phyloP scores from a whole-genome alignment of 139 green algal genomes.

The Chlamydomonas incerta region DNA sequence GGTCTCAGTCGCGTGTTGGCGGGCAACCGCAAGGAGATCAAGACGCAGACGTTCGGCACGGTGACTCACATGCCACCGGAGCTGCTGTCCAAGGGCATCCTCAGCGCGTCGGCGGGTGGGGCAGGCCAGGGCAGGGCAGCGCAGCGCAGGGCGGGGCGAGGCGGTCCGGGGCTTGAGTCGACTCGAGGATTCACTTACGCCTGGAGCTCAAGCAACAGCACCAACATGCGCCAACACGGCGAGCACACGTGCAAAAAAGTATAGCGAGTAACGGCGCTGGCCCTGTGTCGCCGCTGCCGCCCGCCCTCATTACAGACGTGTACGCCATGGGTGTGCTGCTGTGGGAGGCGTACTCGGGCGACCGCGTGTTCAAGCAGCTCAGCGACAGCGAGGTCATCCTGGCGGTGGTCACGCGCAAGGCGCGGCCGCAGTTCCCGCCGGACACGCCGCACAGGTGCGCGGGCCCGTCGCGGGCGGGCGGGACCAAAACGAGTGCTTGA shows the following conservation, averaged over 20 bases:
- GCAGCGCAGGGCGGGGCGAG: too few relatives aligned
- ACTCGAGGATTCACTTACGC: too few relatives aligned
- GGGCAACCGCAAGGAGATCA: constrained; percentile 63
- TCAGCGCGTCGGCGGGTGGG: constrained; percentile 33
- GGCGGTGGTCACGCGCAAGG: constrained; percentile 62
- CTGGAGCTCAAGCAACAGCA: too few relatives aligned
- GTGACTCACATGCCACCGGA: constrained; percentile 55
- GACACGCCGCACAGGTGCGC: constrained; percentile 51
- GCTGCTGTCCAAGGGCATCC: constrained; percentile 57
- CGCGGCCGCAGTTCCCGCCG: constrained; percentile 57
- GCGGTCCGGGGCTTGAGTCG: too few relatives aligned
- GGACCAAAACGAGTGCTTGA: too few relatives aligned
- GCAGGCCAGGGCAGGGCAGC: too few relatives aligned
- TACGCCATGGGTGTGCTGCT: constrained; percentile 73
- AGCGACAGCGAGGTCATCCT: constrained; percentile 66
- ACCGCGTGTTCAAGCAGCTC: constrained; percentile 66
- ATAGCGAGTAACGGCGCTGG: too few relatives aligned
- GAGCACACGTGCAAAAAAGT: too few relatives aligned
- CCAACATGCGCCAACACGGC: too few relatives aligned
- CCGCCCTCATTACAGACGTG: too few relatives aligned
- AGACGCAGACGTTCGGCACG: constrained; percentile 72
- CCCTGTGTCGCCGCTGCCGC: too few relatives aligned
- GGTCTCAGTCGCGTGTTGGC: constrained; percentile 60
- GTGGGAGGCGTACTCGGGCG: constrained; percentile 70
- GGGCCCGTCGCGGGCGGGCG: too few relatives aligned